Conservation (phyloP, 176 grass and related monocot genomes). For the Typha latifolia region DNA sequence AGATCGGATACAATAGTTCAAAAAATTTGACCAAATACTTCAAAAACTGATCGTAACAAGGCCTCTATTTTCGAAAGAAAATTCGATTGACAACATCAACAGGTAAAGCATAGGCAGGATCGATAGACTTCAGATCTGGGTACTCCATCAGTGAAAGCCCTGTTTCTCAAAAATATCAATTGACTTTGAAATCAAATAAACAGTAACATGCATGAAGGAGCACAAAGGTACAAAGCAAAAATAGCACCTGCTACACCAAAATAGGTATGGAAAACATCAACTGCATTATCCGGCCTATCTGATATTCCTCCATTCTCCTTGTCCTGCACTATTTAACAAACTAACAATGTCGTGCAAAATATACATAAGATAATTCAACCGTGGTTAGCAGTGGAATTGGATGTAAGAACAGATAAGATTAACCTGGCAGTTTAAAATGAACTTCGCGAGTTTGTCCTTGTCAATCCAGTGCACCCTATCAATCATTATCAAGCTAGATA, state of each 20-base stretch:
- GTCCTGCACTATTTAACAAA: slow-evolving; percentile 35
- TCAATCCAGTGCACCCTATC: slow-evolving; percentile 94
- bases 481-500: slow-evolving; percentile 86
- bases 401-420: background rate
- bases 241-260: slow-evolving; percentile 85
- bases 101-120: slow-evolving; percentile 79
- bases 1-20: too few species aligned
- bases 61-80: slow-evolving; percentile 52
- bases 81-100: slow-evolving; percentile 81
- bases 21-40: too few species aligned
- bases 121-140: slow-evolving; percentile 77
- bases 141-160: slow-evolving; percentile 92
- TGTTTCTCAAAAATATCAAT: slow-evolving; percentile 18
- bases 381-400: background rate
- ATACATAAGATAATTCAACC: background rate
- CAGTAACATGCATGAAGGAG: background rate
- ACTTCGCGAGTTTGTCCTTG: slow-evolving; percentile 68
- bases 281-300: slow-evolving; percentile 83
- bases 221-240: background rate
- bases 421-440: slow-evolving; percentile 93
- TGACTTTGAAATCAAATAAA: slow-evolving; percentile 13
- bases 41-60: background rate
- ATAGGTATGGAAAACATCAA: slow-evolving; percentile 82
- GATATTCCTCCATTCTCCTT: slow-evolving; percentile 91
- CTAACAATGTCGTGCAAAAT: background rate